phyloP scores from a whole-genome alignment of 495 filamentous ascomycete genomes.

The Cercophora sp. region DNA sequence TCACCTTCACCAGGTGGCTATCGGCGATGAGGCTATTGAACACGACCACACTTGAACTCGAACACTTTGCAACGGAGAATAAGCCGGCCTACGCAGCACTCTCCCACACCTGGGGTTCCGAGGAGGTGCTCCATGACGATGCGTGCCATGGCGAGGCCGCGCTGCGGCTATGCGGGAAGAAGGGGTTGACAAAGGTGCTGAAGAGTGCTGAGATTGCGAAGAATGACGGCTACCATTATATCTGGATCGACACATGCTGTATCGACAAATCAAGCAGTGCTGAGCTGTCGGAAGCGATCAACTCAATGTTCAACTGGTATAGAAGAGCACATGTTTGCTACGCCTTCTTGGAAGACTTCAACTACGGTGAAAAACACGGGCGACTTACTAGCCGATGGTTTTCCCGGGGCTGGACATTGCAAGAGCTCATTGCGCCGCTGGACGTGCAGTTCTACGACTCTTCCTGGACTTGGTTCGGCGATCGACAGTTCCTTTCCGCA shows the following conservation, averaged over 20 bases:
- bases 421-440: constrained; percentile 2
- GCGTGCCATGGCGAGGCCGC: neutral
- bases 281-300: neutral
- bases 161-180: neutral
- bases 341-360: neutral
- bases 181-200: neutral
- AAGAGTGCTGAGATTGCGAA: neutral
- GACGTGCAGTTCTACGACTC: constrained; percentile 7
- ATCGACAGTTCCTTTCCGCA: neutral
- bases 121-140: neutral
- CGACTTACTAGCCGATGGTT: neutral
- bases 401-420: constrained; percentile 5
- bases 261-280: neutral
- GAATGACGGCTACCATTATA: neutral
- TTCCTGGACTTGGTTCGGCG: neutral
- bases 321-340: neutral
- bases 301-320: neutral
- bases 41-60: neutral
- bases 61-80: neutral
- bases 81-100: neutral
- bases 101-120: neutral
- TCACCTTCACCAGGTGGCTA: neutral
- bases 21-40: neutral
- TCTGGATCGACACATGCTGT: neutral
- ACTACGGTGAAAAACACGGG: neutral